Base-by-base conservation (phyloP, 1,284 basidiomycete species). In the Ceratobasidium sp. region DNA sequence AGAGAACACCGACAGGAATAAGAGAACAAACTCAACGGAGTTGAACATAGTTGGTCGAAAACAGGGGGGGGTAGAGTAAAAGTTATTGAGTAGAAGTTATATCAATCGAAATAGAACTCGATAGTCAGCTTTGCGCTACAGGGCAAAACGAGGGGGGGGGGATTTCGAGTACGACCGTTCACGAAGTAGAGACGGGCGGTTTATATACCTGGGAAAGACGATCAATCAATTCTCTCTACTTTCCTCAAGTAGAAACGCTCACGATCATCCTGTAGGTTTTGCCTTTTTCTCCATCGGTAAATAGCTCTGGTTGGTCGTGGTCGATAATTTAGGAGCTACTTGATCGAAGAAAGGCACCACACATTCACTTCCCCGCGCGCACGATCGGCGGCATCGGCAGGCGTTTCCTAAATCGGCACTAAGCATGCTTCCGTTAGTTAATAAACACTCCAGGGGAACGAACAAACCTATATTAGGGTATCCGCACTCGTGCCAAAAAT, bases 1-100 rank as follows among this genome's bases (percentile, higher is more conserved):
- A 10, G 59, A 38, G 28, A 62, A 62, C 59, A 62, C 40, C 17
- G 59, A 62, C 59, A 62, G 28, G 33, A 62, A 62, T 33, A 62
- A 40, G 13, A 62, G 33, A 10, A 62, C 59, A 38, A 62, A 38
- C 15, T 62, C 59, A 9, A 62, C 28, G 15, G 59, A 62, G 59
- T 62, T 62, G 38, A 62, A 20, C 59, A 62, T 62, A 33, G 17
- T 62, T 28, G 26, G 28, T 62, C 59, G 48, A 50, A 20, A 33
- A 33, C 33, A 50, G 48, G 12, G n/a, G 48, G 48, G 10, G 4
- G 48, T 50, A 50, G 48, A 50, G 17, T 50, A 50, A 50, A 17
- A n/a, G 48, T 38, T 61, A 33, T 61, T 61, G 26, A 40, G 26
- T 33, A 59, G 26, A 59, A 28, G n/a, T 26, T 13, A 33, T 61